Percentiles rank a stretch among this genome's conserved stretches.
These are phyloP conservation scores for Yarrowia osloensis DNA, from an alignment of 805 yeast species.

Conservation along the genomic window DNA sequence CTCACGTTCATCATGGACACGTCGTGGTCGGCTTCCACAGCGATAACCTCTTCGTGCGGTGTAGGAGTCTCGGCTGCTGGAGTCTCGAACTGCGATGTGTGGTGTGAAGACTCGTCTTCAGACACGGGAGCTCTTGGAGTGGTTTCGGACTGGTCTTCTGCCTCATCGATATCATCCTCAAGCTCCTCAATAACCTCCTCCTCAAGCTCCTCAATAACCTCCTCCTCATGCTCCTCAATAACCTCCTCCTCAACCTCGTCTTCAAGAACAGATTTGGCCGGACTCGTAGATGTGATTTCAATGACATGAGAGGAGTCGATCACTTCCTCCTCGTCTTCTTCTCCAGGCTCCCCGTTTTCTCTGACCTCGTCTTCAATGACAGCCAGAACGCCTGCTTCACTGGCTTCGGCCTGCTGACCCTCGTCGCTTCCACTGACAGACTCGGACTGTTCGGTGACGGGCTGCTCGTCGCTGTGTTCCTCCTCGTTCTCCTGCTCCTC, in stretches of 20 bases:
- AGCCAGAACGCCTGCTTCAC: slow-evolving; percentile 3
- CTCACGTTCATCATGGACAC: slow-evolving; percentile 6
- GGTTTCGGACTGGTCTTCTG: background rate
- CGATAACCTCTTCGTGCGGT: background rate
- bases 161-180: background rate
- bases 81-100: background rate
- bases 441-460: background rate
- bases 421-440: background rate
- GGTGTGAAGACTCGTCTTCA: background rate
- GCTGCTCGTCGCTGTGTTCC: background rate
- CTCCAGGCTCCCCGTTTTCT: background rate
- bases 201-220: too few relatives aligned
- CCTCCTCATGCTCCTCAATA: too few relatives aligned
- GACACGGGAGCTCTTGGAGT: background rate
- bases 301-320: background rate
- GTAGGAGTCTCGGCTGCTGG: background rate
- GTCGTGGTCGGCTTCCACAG: background rate
- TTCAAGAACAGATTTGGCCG: background rate
- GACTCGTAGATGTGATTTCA: background rate
- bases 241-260: background rate
- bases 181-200: too few relatives aligned
- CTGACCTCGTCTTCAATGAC: background rate
- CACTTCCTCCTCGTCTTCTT: background rate
- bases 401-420: background rate
- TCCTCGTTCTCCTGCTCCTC: background rate